A percentile compares a stretch with the other conserved stretches of the same genome.
phyloP scores from a whole-genome alignment of 2,329 filamentous ascomycete genomes.

The Neonectria neomacrospora region DNA sequence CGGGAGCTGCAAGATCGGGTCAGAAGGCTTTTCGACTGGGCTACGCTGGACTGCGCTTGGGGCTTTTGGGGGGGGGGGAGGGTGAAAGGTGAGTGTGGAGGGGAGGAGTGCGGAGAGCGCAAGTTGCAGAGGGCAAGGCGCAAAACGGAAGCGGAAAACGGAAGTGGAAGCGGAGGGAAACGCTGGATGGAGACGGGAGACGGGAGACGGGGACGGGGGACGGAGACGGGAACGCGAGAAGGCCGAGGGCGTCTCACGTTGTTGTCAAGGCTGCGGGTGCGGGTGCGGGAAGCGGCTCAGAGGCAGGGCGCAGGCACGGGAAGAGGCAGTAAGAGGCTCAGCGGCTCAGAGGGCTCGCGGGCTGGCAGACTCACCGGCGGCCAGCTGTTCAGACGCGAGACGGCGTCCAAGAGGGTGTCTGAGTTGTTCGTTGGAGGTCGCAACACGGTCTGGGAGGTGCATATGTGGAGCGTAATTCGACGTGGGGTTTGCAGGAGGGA shows the following conservation, averaged over 20 bases:
- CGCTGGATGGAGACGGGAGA: slow-evolving; percentile 23
- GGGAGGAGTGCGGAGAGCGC: slow-evolving; percentile 9
- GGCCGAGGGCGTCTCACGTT: slow-evolving; percentile 21
- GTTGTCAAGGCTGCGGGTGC: slow-evolving; percentile 28
- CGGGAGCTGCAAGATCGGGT: slow-evolving; percentile 41
- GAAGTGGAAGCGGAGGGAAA: slow-evolving; percentile 7
- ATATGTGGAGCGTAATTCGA: slow-evolving; percentile 45
- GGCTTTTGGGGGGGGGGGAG: slow-evolving; percentile 18
- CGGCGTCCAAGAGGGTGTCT: slow-evolving; percentile 45
- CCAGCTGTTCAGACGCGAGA: slow-evolving; percentile 20
- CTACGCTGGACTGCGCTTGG: slow-evolving; percentile 7
- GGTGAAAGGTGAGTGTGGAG: slow-evolving; percentile 1
- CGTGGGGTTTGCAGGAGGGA: slow-evolving; percentile 54
- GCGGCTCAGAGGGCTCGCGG: neutral
- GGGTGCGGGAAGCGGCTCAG: slow-evolving; percentile 15
- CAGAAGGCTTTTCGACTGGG: slow-evolving; percentile 30
- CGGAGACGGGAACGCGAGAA: slow-evolving; percentile 11
- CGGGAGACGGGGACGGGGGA: slow-evolving; percentile 12
- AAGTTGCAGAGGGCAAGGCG: slow-evolving; percentile 3
- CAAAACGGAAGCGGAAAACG: slow-evolving; percentile 1
- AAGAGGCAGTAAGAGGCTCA: neutral
- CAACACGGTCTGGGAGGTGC: slow-evolving; percentile 40
- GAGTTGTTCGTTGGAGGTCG: slow-evolving; percentile 47
- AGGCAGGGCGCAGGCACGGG: slow-evolving; percentile 10
- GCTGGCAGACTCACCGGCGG: slow-evolving; percentile 14